Conservation (phyloP, 306 rosid genomes). For the Cajanus cajan region DNA sequence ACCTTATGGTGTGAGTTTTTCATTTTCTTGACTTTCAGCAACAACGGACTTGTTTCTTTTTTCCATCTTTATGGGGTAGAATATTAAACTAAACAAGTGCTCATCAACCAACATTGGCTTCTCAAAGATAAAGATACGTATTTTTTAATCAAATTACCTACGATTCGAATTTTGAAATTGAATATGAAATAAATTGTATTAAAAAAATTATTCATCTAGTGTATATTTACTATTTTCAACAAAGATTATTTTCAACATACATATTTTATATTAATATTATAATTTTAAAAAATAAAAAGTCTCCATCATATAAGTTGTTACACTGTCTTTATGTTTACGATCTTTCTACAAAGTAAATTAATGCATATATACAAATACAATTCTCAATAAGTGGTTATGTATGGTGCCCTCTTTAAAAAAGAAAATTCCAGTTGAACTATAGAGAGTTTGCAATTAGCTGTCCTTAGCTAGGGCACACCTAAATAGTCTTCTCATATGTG, state of each 20-base stretch:
- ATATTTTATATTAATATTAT: too few relatives aligned
- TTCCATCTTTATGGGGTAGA: background rate
- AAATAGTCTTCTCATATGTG: constrained; percentile 8
- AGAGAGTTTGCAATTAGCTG: constrained; percentile 37
- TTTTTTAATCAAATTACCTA: too few relatives aligned
- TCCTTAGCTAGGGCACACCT: too few relatives aligned
- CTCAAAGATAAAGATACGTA: too few relatives aligned
- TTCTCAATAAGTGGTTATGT: constrained; percentile 24
- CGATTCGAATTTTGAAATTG: too few relatives aligned
- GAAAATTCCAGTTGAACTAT: constrained; percentile 5
- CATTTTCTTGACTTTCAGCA: constrained; percentile 26
- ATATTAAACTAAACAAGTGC: background rate
- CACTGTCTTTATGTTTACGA: constrained; percentile 2
- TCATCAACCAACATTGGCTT: too few relatives aligned
- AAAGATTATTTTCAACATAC: too few relatives aligned
- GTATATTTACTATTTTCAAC: too few relatives aligned
- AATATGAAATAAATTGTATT: too few relatives aligned
- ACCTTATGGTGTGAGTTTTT: constrained; percentile 3
- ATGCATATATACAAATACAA: constrained; percentile 18
- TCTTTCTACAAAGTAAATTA: background rate
- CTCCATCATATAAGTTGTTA: constrained; percentile 19
- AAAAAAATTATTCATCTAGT: too few relatives aligned
- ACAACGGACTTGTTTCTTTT: background rate
- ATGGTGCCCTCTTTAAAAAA: background rate
- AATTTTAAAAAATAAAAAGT: too few relatives aligned